Evolutionary conservation across 1,139 yeast species (phyloP), one percentile per base, ranked within the genome.

Genomic region (Geotrichum europaeum): DNA sequence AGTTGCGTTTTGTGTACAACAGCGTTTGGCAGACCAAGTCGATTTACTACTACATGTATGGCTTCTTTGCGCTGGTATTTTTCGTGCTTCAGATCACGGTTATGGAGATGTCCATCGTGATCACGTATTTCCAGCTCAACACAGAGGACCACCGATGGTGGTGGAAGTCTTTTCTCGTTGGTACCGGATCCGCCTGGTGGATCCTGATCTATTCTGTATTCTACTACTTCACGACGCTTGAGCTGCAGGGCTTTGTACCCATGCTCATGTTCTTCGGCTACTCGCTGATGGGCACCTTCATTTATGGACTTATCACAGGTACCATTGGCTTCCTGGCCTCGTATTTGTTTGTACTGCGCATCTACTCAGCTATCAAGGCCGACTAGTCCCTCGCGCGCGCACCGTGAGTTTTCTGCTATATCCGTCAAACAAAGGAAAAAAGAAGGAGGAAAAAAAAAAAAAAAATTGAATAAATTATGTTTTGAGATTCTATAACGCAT

Each of bases 21-120:
- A 84, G 94, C 1, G 78, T 89, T 18, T 89, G 96, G 94, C 76
- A 86, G 62, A 91, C 87, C 67, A 87, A 87, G 72, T 83, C 92
- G 1, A 83, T 94, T 0, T 87, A 85, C 70, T 86, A 87, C 73
- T 87, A 85, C 75, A 82, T 86, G 82, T 89, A 87, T 72, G 95
- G 96, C 4, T 89, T 88, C 70, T 76, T 90, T 50, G 78, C 87
- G 30, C 75, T 84, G 32, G 86, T 91, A 2, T 79, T 85, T 43
- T 63, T 84, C 7, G 77, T 89, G 59, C 76, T 88, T 49, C 74
- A 84, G 51, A 75, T 87, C 49, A 84, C 89, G 13, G 84, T 89
- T 47, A 77, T 83, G 55, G 96, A 89, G 71, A 82, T 88, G 60
- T 82, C 94, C n/a, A 79, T 90, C 47, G 82, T 89, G 52, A 84